Conservation (phyloP, 805 yeast species). For the Metschnikowia kofuensis region DNA sequence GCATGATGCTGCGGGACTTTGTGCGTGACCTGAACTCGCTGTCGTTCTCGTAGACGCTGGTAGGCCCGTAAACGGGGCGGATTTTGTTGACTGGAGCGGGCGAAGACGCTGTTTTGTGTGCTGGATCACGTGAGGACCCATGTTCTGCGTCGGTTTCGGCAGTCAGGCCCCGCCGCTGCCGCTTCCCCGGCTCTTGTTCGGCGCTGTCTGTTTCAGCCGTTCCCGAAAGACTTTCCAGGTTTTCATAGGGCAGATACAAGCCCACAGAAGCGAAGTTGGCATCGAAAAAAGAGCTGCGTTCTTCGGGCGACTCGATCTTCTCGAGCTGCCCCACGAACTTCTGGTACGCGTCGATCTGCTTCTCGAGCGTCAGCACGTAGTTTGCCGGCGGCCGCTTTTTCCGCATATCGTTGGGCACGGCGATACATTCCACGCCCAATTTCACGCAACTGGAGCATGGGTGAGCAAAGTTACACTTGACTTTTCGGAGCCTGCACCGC, state of each 20-base stretch:
- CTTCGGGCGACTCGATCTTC: conserved; percentile 19
- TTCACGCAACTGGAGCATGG: conserved; percentile 50
- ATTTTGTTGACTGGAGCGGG: conserved; percentile 19
- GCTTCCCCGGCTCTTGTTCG: neutral
- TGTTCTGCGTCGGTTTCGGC: neutral
- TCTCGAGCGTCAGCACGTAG: conserved; percentile 47
- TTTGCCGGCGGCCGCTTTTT: conserved; percentile 49
- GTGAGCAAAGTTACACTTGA: conserved; percentile 46
- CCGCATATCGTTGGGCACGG: conserved; percentile 47
- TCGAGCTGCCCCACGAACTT: conserved; percentile 26
- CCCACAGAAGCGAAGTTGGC: conserved; percentile 24
- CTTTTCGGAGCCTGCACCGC: conserved; percentile 41
- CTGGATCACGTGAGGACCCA: neutral
- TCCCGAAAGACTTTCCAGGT: neutral
- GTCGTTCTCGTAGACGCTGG: conserved; percentile 41
- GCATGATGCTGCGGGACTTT: conserved; percentile 19
- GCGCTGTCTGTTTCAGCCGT: neutral
- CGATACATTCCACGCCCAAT: conserved; percentile 44
- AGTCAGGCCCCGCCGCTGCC: neutral
- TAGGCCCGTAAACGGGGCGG: conserved; percentile 44
- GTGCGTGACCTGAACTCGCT: conserved; percentile 31
- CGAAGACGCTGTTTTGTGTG: neutral
- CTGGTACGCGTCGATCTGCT: conserved; percentile 24
- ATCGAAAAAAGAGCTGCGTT: conserved; percentile 20
- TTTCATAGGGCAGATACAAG: conserved; percentile 11